These are phyloP conservation scores for Tilletia setariae DNA, from an alignment of 1,284 basidiomycete genomes.

Conservation along the genomic window DNA sequence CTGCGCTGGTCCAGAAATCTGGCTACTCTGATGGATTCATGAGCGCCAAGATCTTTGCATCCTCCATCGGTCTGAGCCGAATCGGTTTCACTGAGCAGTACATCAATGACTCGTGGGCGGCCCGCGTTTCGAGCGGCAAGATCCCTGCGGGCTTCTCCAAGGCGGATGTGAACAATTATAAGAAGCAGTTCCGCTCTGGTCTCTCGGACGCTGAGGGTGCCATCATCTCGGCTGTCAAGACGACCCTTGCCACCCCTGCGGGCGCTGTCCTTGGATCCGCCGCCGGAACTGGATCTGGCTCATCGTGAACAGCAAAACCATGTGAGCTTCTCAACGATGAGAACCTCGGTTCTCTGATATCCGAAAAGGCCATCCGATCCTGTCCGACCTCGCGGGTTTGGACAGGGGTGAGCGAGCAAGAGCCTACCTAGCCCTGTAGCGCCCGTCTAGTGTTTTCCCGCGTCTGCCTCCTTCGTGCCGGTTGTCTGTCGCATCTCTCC, in stretches of 20 bases:
- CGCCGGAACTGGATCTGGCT: no score
- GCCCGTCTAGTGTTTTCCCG: no score
- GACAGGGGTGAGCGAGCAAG: no score
- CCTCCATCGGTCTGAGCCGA: constrained; percentile 59
- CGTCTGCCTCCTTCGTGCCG: no score
- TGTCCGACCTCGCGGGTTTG: no score
- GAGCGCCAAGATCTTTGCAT: constrained; percentile 65
- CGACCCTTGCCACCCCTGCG: background rate
- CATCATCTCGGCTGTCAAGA: constrained; percentile 21
- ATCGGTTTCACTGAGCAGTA: constrained; percentile 69
- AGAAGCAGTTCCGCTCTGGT: constrained; percentile 31
- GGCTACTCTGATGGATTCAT: constrained; percentile 68
- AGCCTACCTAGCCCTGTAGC: no score
- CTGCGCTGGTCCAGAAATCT: constrained; percentile 14
- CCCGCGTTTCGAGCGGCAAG: constrained; percentile 18
- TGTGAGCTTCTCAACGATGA: no score
- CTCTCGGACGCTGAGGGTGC: constrained; percentile 30
- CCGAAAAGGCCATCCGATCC: no score
- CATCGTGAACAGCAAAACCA: no score
- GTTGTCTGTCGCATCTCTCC: background rate
- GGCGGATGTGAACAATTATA: constrained; percentile 22
- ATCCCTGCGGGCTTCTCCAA: constrained; percentile 24
- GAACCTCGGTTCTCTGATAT: no score
- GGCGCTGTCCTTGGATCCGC: background rate
- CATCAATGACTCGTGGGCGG: constrained; percentile 58